Conservation (phyloP, 2,329 filamentous ascomycete genomes). For the Dactylella cylindrospora region DNA sequence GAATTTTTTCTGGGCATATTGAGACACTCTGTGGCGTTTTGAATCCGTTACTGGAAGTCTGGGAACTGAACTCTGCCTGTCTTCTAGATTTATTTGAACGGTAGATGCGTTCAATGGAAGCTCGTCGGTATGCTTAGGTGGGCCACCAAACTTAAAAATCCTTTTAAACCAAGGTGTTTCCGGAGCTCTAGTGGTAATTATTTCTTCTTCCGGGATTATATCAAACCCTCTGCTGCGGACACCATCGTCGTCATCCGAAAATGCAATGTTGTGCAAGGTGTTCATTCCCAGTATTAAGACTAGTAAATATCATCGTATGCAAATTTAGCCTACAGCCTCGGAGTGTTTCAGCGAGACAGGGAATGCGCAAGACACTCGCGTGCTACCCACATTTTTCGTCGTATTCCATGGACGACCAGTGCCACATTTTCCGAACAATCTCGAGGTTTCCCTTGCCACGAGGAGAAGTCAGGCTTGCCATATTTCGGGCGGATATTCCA, state of each 20-base stretch:
- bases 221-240: background rate
- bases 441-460: conserved; percentile 33
- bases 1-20: conserved; percentile 37
- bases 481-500: conserved; percentile 25
- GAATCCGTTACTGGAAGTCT: conserved; percentile 30
- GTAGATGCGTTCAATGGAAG: conserved; percentile 11
- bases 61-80: conserved; percentile 22
- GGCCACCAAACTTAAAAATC: conserved; percentile 2
- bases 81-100: conserved; percentile 2
- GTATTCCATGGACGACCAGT: conserved; percentile 41
- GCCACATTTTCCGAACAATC: conserved; percentile 42
- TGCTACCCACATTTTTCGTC: conserved; percentile 30
- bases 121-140: conserved; percentile 6
- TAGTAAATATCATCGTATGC: background rate
- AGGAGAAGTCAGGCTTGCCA: conserved; percentile 29
- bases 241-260: conserved; percentile 4
- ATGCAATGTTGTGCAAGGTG: conserved; percentile 27
- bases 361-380: background rate
- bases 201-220: background rate
- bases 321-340: no score
- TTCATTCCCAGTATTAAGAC: conserved; percentile 33
- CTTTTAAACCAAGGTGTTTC: conserved; percentile 15
- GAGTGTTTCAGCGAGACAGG: no score
- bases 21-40: conserved; percentile 34
- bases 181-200: background rate